These are phyloP conservation scores for Aspergillus luchuensis DNA, from an alignment of 2,329 filamentous ascomycete genomes.

Conservation along the genomic window DNA sequence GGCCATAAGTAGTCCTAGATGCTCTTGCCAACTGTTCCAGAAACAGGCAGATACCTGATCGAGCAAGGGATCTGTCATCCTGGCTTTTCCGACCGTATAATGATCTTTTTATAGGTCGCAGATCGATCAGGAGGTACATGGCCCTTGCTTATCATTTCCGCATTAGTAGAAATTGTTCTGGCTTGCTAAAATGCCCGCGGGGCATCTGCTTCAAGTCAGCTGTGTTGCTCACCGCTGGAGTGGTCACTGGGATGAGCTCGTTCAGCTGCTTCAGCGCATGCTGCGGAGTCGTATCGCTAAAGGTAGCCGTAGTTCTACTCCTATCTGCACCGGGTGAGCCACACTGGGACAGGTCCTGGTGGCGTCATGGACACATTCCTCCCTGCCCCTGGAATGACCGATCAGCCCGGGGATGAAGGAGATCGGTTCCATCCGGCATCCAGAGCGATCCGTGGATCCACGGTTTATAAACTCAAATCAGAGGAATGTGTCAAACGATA, in stretches of 20 bases:
- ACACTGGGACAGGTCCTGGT: background rate
- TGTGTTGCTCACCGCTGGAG: background rate
- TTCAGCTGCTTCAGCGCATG: background rate
- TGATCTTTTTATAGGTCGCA: background rate
- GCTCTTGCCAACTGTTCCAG: background rate
- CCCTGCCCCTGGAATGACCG: slow-evolving; percentile 10
- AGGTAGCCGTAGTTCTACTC: background rate
- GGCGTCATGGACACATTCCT: slow-evolving; percentile 1
- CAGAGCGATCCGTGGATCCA: slow-evolving; percentile 21
- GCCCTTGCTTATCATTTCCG: background rate
- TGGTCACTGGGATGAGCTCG: background rate
- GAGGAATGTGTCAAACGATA: slow-evolving; percentile 13
- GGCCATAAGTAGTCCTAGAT: no score
- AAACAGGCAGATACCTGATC: background rate
- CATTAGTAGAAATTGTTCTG: background rate
- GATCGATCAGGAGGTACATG: background rate
- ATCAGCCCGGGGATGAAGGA: background rate
- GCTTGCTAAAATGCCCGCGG: background rate
- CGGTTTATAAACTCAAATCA: slow-evolving; percentile 3
- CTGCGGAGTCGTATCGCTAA: background rate
- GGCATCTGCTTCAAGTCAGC: background rate
- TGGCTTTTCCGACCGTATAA: background rate
- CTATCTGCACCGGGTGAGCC: background rate
- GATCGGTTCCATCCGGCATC: slow-evolving; percentile 11
- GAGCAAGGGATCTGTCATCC: background rate